Conservation (phyloP, 2,329 filamentous ascomycete genomes). For the Zalaria obscura region DNA sequence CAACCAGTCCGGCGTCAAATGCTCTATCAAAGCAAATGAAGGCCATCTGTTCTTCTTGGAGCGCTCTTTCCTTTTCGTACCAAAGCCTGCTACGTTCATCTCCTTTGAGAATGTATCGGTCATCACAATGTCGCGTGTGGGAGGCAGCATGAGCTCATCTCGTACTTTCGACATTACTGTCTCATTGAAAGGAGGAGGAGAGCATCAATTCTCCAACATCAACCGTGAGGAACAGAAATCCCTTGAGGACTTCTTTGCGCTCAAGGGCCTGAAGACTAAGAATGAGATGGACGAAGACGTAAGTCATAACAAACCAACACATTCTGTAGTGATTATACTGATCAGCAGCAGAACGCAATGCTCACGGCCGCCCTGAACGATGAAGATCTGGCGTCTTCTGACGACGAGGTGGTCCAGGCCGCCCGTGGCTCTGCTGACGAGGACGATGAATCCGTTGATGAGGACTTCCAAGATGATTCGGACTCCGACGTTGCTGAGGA, state of each 20-base stretch:
- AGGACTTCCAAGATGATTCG: slow-evolving; percentile 85
- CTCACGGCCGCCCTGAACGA: slow-evolving; percentile 34
- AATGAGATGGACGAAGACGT: slow-evolving; percentile 97
- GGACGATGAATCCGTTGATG: slow-evolving; percentile 87
- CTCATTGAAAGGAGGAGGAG: slow-evolving; percentile 74
- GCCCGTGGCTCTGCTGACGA: slow-evolving; percentile 89
- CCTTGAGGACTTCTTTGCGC: slow-evolving; percentile 94
- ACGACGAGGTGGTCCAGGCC: slow-evolving; percentile 58
- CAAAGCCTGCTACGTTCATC: slow-evolving; percentile 95
- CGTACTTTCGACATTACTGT: slow-evolving; percentile 97
- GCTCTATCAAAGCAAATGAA: slow-evolving; percentile 99
- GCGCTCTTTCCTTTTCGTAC: slow-evolving; percentile 98
- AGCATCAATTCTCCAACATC: slow-evolving; percentile 97
- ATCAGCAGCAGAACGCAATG: slow-evolving; percentile 12
- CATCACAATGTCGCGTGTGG: slow-evolving; percentile 90
- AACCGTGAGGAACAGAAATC: slow-evolving; percentile 95
- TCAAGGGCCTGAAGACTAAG: slow-evolving; percentile 89
- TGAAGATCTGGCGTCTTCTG: slow-evolving; percentile 69
- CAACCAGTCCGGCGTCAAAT: slow-evolving; percentile 90
- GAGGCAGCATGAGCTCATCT: slow-evolving; percentile 81
- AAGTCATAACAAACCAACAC: slow-evolving; percentile 23
- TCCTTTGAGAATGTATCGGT: slow-evolving; percentile 84
- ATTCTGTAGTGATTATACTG: neutral
- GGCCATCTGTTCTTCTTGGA: slow-evolving; percentile 94
- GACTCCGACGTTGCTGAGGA: slow-evolving; percentile 96